Base-by-base conservation (phyloP, 1,284 basidiomycete species). In the Phylloboletellus chloephorus region DNA sequence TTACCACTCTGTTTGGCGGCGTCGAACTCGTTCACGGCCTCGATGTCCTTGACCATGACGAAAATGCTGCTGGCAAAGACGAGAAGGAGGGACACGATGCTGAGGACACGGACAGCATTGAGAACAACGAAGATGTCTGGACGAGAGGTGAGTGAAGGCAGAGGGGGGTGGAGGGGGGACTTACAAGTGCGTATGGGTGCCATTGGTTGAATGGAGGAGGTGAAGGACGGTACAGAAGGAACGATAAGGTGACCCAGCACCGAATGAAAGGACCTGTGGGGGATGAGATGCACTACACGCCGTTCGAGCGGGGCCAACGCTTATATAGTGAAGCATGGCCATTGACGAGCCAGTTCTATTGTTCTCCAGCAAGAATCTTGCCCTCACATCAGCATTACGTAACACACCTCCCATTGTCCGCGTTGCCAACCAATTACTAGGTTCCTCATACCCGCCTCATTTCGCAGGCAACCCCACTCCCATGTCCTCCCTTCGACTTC, bases 41-140 rank as follows among this genome's bases (percentile, higher is more conserved):
- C 72, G 52, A 91, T 68, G 60, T 93, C 89, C 37, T 78, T 72
- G 21, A 82, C 82, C 57, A 94, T 77, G 22, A 86, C 82, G 30
- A 88, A 76, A 46, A 93, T 80, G 49, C 85, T 90, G 60, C 85
- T 86, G 12, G 84, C 70, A 50, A 94, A 85, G 23, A 91, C 81
- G 31, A 87, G 74, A 10, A 88, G 55, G 41, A 96, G 75, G 4
- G 80, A 74, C 43, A 94, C 71, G 53, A 95, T 79, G 66, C 88
- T 89, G 38, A 95, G 63, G 16, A 74, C 63, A 29, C 92, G 86
- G 51, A 88, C 71, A 52, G 61, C 72, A 60, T 94, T 94, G 58
- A 94, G 80, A 39, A 73, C 76, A 55, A 90, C 76, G 69, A 94
- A 95, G 31, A 74, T 59, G 51, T 77, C 84, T 87, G 49, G 10